phyloP scores from a whole-genome alignment of 2,329 filamentous ascomycete species.

The Colletotrichum tamarilloi region DNA sequence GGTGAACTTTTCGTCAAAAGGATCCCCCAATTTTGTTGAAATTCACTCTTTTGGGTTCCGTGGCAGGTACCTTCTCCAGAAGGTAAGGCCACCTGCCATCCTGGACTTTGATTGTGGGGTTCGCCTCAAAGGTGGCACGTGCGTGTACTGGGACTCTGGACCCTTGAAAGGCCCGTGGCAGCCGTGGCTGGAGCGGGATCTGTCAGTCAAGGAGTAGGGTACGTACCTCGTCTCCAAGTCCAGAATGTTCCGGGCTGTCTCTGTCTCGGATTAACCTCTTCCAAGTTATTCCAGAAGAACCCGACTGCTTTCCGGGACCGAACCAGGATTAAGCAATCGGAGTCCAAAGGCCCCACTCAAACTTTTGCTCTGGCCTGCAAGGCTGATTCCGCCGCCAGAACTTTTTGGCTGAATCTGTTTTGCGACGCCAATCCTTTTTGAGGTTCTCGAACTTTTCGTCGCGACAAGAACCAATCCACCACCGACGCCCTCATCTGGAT shows the following conservation, averaged over 20 bases:
- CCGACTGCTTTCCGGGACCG: neutral
- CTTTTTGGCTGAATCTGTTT: constrained; percentile 28
- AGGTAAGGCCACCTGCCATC: constrained; percentile 31
- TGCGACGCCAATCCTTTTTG: constrained; percentile 29
- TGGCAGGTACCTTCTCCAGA: constrained; percentile 29
- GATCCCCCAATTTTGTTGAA: constrained; percentile 36
- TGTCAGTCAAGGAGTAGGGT: neutral
- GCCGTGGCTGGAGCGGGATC: neutral
- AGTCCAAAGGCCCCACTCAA: constrained; percentile 17
- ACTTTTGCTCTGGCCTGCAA: constrained; percentile 30
- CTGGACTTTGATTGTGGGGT: constrained; percentile 31
- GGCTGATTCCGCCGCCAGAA: constrained; percentile 32
- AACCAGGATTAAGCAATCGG: constrained; percentile 12
- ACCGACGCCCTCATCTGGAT: neutral
- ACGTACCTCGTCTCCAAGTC: no score
- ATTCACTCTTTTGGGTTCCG: constrained; percentile 37
- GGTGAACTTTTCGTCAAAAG: constrained; percentile 31
- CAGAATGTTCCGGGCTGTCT: neutral
- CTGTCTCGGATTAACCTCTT: constrained; percentile 1
- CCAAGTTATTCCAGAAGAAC: constrained; percentile 27
- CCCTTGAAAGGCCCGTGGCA: constrained; percentile 22
- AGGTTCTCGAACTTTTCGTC: constrained; percentile 8
- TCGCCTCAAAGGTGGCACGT: constrained; percentile 25
- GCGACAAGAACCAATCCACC: constrained; percentile 4
- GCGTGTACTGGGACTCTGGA: constrained; percentile 22